Evolutionary conservation across 805 yeast species (phyloP).

Genomic region (Hanseniaspora vineae): DNA sequence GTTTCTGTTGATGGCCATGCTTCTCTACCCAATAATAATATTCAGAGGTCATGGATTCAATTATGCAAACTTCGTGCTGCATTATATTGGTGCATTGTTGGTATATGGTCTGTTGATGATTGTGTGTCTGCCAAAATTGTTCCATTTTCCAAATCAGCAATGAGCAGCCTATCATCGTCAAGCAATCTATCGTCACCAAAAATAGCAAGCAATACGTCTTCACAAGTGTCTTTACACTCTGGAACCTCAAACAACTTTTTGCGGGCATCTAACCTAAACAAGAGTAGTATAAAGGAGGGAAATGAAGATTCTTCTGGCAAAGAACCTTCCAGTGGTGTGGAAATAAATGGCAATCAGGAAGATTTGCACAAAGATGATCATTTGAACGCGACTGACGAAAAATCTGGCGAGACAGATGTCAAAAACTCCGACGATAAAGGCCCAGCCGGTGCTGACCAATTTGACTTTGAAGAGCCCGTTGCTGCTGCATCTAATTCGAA

Average conservation of each 20-base stretch:
- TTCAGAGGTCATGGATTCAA: conserved; percentile 50
- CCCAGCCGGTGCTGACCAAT: neutral
- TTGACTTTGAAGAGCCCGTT: neutral
- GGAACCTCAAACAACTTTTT: neutral
- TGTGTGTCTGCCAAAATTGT: conserved; percentile 15
- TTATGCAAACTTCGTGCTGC: conserved; percentile 51
- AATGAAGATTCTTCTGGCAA: too few species aligned
- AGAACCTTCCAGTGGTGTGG: too few species aligned
- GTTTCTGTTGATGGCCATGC: conserved; percentile 6
- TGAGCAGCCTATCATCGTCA: neutral
- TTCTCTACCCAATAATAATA: conserved; percentile 20
- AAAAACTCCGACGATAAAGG: neutral
- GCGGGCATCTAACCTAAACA: too few species aligned
- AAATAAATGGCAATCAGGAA: too few species aligned
- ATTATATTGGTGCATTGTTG: conserved; percentile 74
- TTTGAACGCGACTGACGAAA: neutral
- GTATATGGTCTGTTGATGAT: conserved; percentile 53
- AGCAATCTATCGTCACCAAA: neutral
- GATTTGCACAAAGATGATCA: too few species aligned
- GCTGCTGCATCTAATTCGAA: neutral
- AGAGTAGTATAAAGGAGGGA: too few species aligned
- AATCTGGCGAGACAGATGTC: neutral
- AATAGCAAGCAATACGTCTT: neutral
- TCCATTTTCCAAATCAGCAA: conserved; percentile 10
- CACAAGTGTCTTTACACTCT: neutral